A percentile compares a stretch with the other conserved stretches of the same genome.
phyloP scores from a whole-genome alignment of 129 eudicot species.

The Chrysanthemum lavandulifolium region DNA sequence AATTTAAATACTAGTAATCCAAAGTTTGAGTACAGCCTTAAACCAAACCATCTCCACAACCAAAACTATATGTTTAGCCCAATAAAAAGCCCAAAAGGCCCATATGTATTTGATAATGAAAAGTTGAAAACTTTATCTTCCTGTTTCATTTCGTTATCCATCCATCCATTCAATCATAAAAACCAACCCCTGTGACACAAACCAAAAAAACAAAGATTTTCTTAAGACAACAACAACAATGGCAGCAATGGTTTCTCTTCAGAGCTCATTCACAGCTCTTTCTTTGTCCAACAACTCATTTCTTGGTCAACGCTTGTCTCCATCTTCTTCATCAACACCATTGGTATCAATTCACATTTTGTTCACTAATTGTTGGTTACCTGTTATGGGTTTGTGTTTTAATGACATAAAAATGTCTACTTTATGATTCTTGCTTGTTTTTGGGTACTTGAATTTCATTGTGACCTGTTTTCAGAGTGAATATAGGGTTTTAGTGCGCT shows the following conservation, averaged over 20 bases:
- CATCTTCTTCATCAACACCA: constrained; percentile 32
- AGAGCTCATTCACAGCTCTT: constrained; percentile 80
- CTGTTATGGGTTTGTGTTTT: not conserved
- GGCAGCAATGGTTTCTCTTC: constrained; percentile 73
- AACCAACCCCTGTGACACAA: constrained; percentile 7
- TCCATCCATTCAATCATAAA: not conserved
- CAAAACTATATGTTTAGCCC: too few relatives aligned
- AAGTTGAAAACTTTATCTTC: not conserved
- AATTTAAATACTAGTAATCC: too few relatives aligned
- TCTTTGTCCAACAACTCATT: constrained; percentile 71
- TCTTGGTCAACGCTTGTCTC: constrained; percentile 70
- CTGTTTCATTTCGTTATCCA: not conserved
- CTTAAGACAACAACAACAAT: constrained; percentile 11
- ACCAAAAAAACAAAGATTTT: not conserved
- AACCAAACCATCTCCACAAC: too few relatives aligned
- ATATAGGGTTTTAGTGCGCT: too few relatives aligned
- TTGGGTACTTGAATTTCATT: not conserved
- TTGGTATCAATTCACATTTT: not conserved
- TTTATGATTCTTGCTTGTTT: not conserved
- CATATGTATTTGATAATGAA: too few relatives aligned
- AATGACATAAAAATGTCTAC: too few relatives aligned
- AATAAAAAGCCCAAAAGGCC: too few relatives aligned
- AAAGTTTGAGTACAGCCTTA: too few relatives aligned
- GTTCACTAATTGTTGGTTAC: not conserved
- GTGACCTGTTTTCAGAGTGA: too few relatives aligned